These are phyloP conservation scores for Malus fusca DNA, from an alignment of 306 rosid genomes.

Conservation along the genomic window DNA sequence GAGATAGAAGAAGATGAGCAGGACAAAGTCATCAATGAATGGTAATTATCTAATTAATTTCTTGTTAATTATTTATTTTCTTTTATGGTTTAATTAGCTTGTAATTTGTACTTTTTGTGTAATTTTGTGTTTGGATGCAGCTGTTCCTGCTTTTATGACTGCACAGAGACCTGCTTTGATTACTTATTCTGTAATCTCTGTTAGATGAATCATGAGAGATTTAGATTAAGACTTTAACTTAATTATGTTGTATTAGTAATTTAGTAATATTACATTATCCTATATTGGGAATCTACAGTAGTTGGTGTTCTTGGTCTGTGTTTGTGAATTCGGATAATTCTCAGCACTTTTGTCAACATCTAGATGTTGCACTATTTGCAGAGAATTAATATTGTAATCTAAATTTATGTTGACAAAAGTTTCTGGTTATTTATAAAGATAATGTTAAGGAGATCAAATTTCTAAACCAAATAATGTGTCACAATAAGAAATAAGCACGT, in stretches of 20 bases:
- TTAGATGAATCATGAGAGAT: slow-evolving; percentile 4
- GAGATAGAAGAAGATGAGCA: slow-evolving; percentile 29
- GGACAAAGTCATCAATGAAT: slow-evolving; percentile 41
- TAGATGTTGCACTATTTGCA: too few species aligned
- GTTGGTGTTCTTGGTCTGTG: not conserved
- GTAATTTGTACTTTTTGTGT: not conserved
- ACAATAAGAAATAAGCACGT: too few species aligned
- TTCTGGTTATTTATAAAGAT: not conserved
- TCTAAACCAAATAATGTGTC: too few species aligned
- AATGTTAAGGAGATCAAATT: too few species aligned
- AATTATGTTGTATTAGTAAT: not conserved
- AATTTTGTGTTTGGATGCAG: slow-evolving; percentile 26
- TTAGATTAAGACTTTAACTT: not conserved
- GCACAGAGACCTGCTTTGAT: slow-evolving; percentile 38
- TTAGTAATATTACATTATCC: not conserved
- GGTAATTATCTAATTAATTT: slow-evolving; percentile 25
- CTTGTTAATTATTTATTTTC: not conserved
- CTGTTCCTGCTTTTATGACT: slow-evolving; percentile 64
- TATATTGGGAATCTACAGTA: not conserved
- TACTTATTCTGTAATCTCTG: slow-evolving; percentile 47
- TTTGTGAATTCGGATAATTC: not conserved
- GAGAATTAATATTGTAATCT: not conserved
- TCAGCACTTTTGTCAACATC: too few species aligned
- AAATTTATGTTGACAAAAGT: not conserved
- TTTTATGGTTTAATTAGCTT: not conserved